Base-by-base conservation (phyloP, 768 basidiomycete genomes). In the Termitomyces sp. region DNA sequence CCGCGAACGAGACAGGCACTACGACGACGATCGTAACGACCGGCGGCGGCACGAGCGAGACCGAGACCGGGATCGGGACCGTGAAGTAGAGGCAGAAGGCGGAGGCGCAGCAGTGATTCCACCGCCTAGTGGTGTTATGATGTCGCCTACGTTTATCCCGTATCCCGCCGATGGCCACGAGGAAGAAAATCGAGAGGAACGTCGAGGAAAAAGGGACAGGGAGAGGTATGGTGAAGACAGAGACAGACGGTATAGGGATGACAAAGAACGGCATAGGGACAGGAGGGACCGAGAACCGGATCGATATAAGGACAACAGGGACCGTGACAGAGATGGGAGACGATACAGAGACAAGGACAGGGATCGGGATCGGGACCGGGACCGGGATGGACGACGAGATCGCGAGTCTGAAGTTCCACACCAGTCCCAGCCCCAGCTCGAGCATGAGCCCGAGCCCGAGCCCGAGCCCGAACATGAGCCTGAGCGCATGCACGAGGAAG, bases 341-440 rank as follows among this genome's bases (percentile, higher is more conserved):
- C 47, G 47, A 36, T 5, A 53, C 45, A 56, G 39, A 43, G 53
- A 58, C 46, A 27, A 36, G 16, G 42, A 56, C 18, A 33, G 48
- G 22, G 40, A 39, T 12, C 53, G 53, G n/a, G 36, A 50, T 16
- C 35, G 46, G 29, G 40, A 39, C 11, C 53, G 53, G n/a, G 36
- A 50, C 18, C 35, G 46, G 29, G 50, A 60, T n/a, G 25, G 47
- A 11, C 63, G 66, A 41, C 57, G 64, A 16, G 62, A 66, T 35
- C 57, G 63, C 29, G 47, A 56, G 41, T 45, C 29, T 41, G 55
- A 53, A 50, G 42, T 15, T 15, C 13, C 35, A 35, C 36, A 11
- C 15, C 44, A 52, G n/a, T 29, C 36, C 6, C 29, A 29, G 29
- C 9, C 29, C n/a, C 29, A 29, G 29, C 29, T 3, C 29, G 29